Conservation (phyloP, 2,329 filamentous ascomycete genomes). For the Teratosphaeriaceae sp. region DNA sequence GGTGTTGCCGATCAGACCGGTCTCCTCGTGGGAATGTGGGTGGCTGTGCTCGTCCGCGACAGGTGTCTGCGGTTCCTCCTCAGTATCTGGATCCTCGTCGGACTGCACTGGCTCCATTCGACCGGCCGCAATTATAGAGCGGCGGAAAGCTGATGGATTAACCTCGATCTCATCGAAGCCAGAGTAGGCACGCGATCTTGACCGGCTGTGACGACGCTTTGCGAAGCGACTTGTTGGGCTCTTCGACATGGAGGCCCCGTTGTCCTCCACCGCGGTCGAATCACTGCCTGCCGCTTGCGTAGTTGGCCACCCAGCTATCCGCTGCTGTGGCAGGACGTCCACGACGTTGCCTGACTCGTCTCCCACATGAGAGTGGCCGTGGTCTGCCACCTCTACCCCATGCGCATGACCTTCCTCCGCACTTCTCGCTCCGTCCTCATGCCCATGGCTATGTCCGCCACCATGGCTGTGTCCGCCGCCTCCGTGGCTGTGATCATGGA, state of each 20-base stretch:
- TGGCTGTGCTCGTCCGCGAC: constrained; percentile 26
- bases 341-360: constrained; percentile 54
- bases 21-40: constrained; percentile 21
- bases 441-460: constrained; percentile 33
- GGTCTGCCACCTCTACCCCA: constrained; percentile 32
- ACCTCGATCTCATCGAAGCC: constrained; percentile 68
- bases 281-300: constrained; percentile 25
- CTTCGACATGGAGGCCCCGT: constrained; percentile 10
- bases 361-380: constrained; percentile 38
- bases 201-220: constrained; percentile 56
- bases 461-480: constrained; percentile 57
- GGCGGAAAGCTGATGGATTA: constrained; percentile 82
- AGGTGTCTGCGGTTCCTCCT: constrained; percentile 33
- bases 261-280: constrained; percentile 22
- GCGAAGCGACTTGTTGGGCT: constrained; percentile 29
- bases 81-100: constrained; percentile 51
- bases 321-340: constrained; percentile 58
- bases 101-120: constrained; percentile 51
- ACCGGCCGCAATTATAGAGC: constrained; percentile 85
- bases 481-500: constrained; percentile 87
- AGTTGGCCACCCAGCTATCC: constrained; percentile 46
- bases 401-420: constrained; percentile 48
- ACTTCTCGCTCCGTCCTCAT: constrained; percentile 35
- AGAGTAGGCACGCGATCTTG: constrained; percentile 47
- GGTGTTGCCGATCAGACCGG: constrained; percentile 15